A percentile compares a stretch with the other conserved stretches of the same genome.
Evolutionary conservation across 2,329 filamentous ascomycete genomes (phyloP).

Genomic region (Ceratocystis alfenasii): DNA sequence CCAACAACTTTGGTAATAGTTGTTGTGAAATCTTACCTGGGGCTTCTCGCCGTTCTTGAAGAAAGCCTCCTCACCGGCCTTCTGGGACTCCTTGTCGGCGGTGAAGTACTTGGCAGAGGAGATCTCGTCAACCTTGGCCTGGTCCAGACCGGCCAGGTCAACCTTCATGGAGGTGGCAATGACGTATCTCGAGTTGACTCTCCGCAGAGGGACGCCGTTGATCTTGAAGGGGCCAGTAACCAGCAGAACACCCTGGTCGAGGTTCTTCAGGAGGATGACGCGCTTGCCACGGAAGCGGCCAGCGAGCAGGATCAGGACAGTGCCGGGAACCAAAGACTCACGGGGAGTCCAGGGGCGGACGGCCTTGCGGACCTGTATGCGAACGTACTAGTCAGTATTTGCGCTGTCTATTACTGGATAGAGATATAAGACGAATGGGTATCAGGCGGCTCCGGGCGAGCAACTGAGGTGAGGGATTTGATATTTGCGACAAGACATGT

Average conservation of each 20-base stretch:
- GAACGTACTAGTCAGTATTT: slow-evolving; percentile 19
- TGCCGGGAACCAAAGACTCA: slow-evolving; percentile 81
- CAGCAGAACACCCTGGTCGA: slow-evolving; percentile 94
- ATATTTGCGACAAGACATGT: neutral
- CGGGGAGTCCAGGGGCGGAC: slow-evolving; percentile 78
- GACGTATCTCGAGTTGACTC: slow-evolving; percentile 86
- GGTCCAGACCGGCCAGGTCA: slow-evolving; percentile 73
- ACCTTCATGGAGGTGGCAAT: slow-evolving; percentile 82
- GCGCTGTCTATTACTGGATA: slow-evolving; percentile 2
- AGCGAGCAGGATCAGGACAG: slow-evolving; percentile 96
- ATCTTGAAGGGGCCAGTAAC: slow-evolving; percentile 99
- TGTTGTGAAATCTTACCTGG: slow-evolving; percentile 52
- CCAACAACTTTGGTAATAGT: neutral
- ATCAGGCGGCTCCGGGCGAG: neutral
- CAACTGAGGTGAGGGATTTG: slow-evolving; percentile 1
- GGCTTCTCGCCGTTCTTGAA: slow-evolving; percentile 99
- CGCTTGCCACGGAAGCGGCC: slow-evolving; percentile 99
- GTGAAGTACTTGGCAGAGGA: slow-evolving; percentile 83
- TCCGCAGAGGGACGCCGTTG: slow-evolving; percentile 95
- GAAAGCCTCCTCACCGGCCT: slow-evolving; percentile 96
- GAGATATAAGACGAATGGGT: neutral
- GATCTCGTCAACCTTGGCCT: slow-evolving; percentile 76
- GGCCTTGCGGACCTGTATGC: slow-evolving; percentile 77
- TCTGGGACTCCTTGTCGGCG: slow-evolving; percentile 87
- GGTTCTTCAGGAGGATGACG: slow-evolving; percentile 95